Base-by-base conservation (phyloP, 352 stramenopile species). In the Phytophthora sojae region DNA sequence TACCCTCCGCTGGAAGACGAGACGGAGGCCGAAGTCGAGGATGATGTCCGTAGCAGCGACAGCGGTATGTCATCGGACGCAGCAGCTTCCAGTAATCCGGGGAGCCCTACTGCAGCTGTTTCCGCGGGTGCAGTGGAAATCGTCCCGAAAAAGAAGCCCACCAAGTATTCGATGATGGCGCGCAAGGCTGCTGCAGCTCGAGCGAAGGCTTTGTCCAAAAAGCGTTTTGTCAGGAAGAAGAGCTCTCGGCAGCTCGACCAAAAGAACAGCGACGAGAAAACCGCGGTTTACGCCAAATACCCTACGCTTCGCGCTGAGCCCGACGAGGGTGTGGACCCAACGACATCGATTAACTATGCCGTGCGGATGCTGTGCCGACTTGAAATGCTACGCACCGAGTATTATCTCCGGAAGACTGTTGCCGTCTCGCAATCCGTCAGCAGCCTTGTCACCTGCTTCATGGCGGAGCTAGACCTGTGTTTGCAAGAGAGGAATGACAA, bases 331-430 rank as follows among this genome's bases (percentile, higher is more conserved):
- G 69, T 82, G 11, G 83, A 91, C 42, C 72, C 85, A 4, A 74
- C 72, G 23, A 83, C 76, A 19, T 92, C 85, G 6, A 72, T 90
- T 12, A 74, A 76, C 35, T 89, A 92, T 54, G 84, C 86, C 5
- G 81, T 92, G 14, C 83, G 77, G 6, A 75, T 92, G 9, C 35
- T 89, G 35, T 92, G 88, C 35, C 85, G 83, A 30, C 66, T 93
- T 9, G 88, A 95, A 69, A 93, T 93, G 81, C 70, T 95, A 26
- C 86, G 85, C 4, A 70, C 75, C 3, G 88, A 95, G 50, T 95
- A 96, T 68, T 94, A 93, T 54, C 65, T 95, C 53, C 84, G 89
- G 19, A 96, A 95, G 55, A 93, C 83, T 30, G 86, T 96, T 7
- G 82, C 88, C 2, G 81, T 96, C 5, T 91, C 88, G n/a, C 90